Percentiles rank a stretch among this genome's conserved stretches.
These are phyloP conservation scores for Aspergillus novoparasiticus DNA, from an alignment of 2,329 filamentous ascomycete species.

Conservation along the genomic window DNA sequence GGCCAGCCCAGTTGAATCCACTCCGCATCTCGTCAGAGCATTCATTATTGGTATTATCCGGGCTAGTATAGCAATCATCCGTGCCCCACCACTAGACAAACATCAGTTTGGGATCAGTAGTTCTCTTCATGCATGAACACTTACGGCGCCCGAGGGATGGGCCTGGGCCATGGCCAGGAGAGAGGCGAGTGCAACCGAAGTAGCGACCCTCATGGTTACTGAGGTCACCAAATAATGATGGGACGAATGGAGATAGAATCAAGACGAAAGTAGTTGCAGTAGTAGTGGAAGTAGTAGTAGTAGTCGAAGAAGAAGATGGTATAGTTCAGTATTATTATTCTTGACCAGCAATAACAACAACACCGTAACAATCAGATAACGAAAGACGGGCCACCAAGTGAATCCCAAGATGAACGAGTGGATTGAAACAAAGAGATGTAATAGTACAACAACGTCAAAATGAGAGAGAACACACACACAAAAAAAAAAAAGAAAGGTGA, in stretches of 20 bases:
- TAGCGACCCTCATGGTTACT: constrained; percentile 30
- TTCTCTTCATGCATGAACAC: constrained; percentile 27
- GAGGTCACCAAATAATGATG: not conserved
- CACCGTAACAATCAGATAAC: constrained; percentile 3
- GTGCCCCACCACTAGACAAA: constrained; percentile 50
- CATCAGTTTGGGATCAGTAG: constrained; percentile 4
- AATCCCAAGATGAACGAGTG: constrained; percentile 44
- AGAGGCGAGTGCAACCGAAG: constrained; percentile 32
- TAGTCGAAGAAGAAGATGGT: constrained; percentile 22
- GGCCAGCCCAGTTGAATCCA: constrained; percentile 73
- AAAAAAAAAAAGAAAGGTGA: constrained; percentile 18
- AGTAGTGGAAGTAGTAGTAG: constrained; percentile 31
- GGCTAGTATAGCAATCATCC: constrained; percentile 63
- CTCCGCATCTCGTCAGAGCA: constrained; percentile 70
- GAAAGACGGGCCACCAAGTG: constrained; percentile 17
- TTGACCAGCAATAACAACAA: constrained; percentile 21
- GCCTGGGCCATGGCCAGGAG: constrained; percentile 51
- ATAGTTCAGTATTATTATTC: constrained; percentile 21
- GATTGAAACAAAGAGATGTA: constrained; percentile 25
- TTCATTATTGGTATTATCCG: constrained; percentile 73
- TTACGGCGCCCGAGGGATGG: constrained; percentile 42
- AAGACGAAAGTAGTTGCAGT: constrained; percentile 3
- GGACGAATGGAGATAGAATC: constrained; percentile 23
- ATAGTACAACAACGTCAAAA: constrained; percentile 21
- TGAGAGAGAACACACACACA: constrained; percentile 24